A percentile compares a stretch with the other conserved stretches of the same genome.
phyloP scores from a whole-genome alignment of 305 asterid genomes.

The Nicotiana rustica region DNA sequence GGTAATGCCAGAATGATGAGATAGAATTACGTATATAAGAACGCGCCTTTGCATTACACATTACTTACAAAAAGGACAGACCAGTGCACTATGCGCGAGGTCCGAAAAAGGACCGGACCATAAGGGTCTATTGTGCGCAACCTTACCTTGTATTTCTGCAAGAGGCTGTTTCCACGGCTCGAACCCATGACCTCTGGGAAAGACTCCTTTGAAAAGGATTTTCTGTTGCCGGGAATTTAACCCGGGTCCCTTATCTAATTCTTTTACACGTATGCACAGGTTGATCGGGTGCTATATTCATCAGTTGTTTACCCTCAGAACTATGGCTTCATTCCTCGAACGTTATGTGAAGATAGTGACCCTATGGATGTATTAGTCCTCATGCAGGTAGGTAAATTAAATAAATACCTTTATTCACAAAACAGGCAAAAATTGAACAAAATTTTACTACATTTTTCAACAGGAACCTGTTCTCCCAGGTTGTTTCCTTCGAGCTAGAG shows the following conservation, averaged over 20 bases:
- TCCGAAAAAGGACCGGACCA: no score
- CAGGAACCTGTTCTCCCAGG: constrained; percentile 93
- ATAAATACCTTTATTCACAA: not conserved
- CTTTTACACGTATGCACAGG: constrained; percentile 34
- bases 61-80: no score
- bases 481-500: constrained; percentile 85
- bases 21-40: no score
- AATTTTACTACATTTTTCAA: not conserved
- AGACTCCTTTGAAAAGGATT: no score
- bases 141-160: no score
- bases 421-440: not conserved
- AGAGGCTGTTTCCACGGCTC: no score
- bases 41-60: no score
- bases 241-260: not conserved
- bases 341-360: constrained; percentile 48
- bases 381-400: constrained; percentile 44
- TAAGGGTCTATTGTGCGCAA: no score
- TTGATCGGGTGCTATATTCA: constrained; percentile 45
- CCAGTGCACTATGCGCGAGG: no score
- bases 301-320: constrained; percentile 50
- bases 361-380: constrained; percentile 47
- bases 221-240: no score
- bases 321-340: constrained; percentile 48
- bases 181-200: no score
- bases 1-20: constrained; percentile 44